A percentile compares a stretch with the other conserved stretches of the same genome.
Conservation (phyloP, 768 basidiomycete species). For the Pholiota microspora region DNA sequence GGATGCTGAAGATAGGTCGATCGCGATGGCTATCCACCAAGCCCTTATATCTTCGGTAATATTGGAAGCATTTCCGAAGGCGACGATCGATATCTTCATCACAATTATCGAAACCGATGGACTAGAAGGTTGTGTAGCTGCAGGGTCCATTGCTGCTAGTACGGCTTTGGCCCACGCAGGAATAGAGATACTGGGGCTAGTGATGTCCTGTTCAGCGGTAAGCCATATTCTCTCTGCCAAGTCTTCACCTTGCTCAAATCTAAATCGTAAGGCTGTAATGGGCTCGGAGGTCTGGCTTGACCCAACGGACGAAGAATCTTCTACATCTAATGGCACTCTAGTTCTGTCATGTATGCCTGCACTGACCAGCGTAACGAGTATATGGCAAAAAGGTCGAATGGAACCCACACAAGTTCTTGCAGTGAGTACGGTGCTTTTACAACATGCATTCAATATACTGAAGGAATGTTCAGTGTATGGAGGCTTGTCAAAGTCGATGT, state of each 20-base stretch:
- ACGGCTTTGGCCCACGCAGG: constrained; percentile 92
- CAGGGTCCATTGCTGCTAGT: constrained; percentile 84
- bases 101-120: constrained; percentile 92
- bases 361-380: constrained; percentile 72
- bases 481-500: constrained; percentile 67
- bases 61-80: constrained; percentile 90
- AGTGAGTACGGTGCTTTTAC: constrained; percentile 39
- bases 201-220: constrained; percentile 80
- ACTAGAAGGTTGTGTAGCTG: constrained; percentile 82
- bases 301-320: constrained; percentile 71
- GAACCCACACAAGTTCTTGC: constrained; percentile 47
- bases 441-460: not conserved
- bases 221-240: constrained; percentile 19
- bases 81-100: constrained; percentile 88
- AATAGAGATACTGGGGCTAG: constrained; percentile 87
- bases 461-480: constrained; percentile 52
- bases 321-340: constrained; percentile 59
- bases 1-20: constrained; percentile 92
- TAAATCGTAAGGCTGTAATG: constrained; percentile 48
- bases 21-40: constrained; percentile 83
- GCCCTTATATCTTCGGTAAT: constrained; percentile 81
- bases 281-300: constrained; percentile 71
- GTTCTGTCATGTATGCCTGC: constrained; percentile 87
- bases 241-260: not conserved
- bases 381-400: constrained; percentile 84